phyloP scores from a whole-genome alignment of 2,329 filamentous ascomycete genomes.

The Aureobasidium mangrovei region DNA sequence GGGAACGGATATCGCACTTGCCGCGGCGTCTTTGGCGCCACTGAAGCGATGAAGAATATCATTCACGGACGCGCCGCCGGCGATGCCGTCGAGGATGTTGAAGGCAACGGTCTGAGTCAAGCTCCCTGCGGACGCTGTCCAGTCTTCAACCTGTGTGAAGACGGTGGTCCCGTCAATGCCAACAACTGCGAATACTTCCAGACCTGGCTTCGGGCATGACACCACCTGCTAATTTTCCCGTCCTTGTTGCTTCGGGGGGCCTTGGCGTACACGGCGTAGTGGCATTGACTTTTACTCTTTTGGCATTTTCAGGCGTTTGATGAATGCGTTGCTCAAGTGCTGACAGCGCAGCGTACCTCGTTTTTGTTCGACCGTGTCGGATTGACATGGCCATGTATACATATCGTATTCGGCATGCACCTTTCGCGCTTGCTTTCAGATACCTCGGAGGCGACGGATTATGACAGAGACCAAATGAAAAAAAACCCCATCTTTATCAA shows the following conservation, averaged over 20 bases:
- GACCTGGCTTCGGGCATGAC: conserved; percentile 56
- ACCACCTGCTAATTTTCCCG: not conserved
- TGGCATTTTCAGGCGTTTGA: not conserved
- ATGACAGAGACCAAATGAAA: no score
- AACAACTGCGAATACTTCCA: conserved; percentile 88
- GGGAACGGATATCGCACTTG: conserved; percentile 43
- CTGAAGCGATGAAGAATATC: conserved; percentile 16
- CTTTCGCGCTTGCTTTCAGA: no score
- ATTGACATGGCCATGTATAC: not conserved
- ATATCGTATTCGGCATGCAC: not conserved
- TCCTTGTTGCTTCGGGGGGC: not conserved
- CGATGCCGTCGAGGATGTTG: conserved; percentile 35
- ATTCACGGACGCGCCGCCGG: conserved; percentile 16
- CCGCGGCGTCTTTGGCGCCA: conserved; percentile 23
- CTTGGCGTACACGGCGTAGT: not conserved
- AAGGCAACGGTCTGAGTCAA: conserved; percentile 70
- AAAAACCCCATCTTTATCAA: no score
- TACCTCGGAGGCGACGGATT: no score
- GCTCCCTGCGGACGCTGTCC: conserved; percentile 86
- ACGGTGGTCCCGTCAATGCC: conserved; percentile 82
- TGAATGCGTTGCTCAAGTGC: conserved; percentile 13
- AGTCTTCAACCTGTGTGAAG: conserved; percentile 84
- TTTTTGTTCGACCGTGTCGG: not conserved
- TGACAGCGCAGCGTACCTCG: conserved; percentile 5
- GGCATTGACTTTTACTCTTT: not conserved